Conservation (phyloP, 202 grass and related monocot genomes). For the Panicum hallii region DNA sequence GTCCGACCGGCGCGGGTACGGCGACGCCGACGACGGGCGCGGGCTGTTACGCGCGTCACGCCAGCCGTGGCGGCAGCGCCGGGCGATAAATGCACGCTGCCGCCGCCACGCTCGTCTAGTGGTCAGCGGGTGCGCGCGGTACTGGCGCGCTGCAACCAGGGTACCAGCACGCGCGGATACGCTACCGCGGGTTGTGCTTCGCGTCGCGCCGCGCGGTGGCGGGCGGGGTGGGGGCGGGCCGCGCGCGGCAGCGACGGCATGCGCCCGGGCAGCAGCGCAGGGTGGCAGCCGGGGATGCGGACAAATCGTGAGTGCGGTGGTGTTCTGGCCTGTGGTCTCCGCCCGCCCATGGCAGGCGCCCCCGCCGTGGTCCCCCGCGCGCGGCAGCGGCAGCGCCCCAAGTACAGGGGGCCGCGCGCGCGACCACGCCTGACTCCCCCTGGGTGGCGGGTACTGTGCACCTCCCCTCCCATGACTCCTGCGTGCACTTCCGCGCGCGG, state of each 20-base stretch:
- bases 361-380: background rate
- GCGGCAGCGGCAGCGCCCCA: background rate
- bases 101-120: background rate
- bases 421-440: conserved; percentile 44
- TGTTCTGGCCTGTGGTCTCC: background rate
- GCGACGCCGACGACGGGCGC: background rate
- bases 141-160: background rate
- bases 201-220: conserved; percentile 7
- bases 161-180: background rate
- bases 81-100: conserved; percentile 19
- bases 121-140: background rate
- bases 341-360: background rate
- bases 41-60: background rate
- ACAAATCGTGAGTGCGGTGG: conserved; percentile 54
- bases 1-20: too few species aligned
- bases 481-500: conserved; percentile 25
- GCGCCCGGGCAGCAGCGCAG: background rate
- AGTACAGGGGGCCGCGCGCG: conserved; percentile 34
- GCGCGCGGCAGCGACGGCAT: conserved; percentile 43
- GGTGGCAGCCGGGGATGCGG: conserved; percentile 9
- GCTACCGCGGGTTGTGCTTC: background rate
- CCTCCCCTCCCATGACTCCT: conserved; percentile 34
- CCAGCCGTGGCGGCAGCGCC: background rate
- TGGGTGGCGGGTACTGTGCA: background rate
- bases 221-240: background rate